A percentile compares a stretch with the other conserved stretches of the same genome.
phyloP scores from a whole-genome alignment of 495 filamentous ascomycete genomes.

The Podospora appendiculata region DNA sequence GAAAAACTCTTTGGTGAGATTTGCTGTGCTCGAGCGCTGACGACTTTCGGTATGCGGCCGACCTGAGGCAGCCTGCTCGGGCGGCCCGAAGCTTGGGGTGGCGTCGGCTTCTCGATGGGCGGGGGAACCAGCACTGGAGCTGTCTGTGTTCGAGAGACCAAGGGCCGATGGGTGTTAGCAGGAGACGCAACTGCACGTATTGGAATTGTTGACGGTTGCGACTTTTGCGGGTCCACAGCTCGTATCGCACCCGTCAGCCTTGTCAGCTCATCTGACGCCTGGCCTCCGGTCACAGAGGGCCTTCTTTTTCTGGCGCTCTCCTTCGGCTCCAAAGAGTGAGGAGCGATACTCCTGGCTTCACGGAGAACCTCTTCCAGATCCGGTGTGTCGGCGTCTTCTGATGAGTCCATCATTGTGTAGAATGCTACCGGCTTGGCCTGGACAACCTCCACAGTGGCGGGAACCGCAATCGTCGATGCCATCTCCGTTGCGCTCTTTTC shows the following conservation, averaged over 20 bases:
- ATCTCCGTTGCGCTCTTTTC: conserved; percentile 27
- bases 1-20: conserved; percentile 79
- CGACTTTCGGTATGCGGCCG: conserved; percentile 83
- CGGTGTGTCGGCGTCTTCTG: conserved; percentile 48
- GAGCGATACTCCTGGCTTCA: conserved; percentile 38
- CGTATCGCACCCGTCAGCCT: background rate
- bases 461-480: conserved; percentile 25
- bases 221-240: too few species aligned
- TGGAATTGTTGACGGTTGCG: too few species aligned
- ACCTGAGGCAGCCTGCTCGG: conserved; percentile 62
- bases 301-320: background rate
- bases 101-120: too few species aligned
- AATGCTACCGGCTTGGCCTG: conserved; percentile 52
- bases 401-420: conserved; percentile 74
- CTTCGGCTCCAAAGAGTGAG: conserved; percentile 3
- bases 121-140: too few species aligned
- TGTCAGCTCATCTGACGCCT: background rate
- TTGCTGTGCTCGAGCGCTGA: conserved; percentile 64
- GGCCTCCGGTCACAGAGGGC: conserved; percentile 2
- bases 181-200: background rate
- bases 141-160: too few species aligned
- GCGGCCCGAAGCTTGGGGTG: conserved; percentile 12
- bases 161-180: background rate
- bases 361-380: conserved; percentile 62
- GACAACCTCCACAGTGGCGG: conserved; percentile 34